Evolutionary conservation across 1,284 basidiomycete genomes (phyloP), one percentile per base, ranked within the genome.

Genomic region (Agroathelia rolfsii): DNA sequence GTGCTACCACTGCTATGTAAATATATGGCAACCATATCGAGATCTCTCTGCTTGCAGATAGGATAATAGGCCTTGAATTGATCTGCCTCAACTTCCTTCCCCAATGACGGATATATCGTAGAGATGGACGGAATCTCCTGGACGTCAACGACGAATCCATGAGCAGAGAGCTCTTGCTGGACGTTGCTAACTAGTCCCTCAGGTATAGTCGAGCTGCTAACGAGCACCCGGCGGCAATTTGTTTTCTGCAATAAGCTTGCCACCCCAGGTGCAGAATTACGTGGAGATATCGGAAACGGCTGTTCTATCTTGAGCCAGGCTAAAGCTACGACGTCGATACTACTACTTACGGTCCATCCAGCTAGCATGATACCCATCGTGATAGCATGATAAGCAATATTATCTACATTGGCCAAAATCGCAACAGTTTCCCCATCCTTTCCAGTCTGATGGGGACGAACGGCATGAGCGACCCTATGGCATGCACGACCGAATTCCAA

Each of bases 221-320:
- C 31, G 0, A 55, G 7, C 6, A 57, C 15, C 6, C 41, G 34
- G 30, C 49, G 48, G 34, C 45, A 51, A 17, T 31, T 36, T 3
- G 51, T 42, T 6, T 39, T 37, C 21, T 38, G 37, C 30, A 56
- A 34, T 5, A 56, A 30, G 16, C 48, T 35, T 6, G 48, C 30
- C 7, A 56, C 36, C 0, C 46, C 53, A 6, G 46, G 37, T 2
- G 49, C 31, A 0, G 52, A 51, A 17, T 51, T 50, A 18, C 51
- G 35, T 1, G 52, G 49, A 8, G 52, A 55, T 12, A 56, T 54
- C 3, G 51, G 50, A 24, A 54, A 56, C 3, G 59, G 56, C 58
- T 60, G 24, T 6, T 31, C 30, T 13, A 14, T 24, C 35, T 4
- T 10, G n/a, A n/a, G n/a, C n/a, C n/a, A n/a, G n/a, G n/a, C n/a